A percentile compares a stretch with the other conserved stretches of the same genome.
Conservation (phyloP, 129 eudicot species). For the Centaurea solstitialis region DNA sequence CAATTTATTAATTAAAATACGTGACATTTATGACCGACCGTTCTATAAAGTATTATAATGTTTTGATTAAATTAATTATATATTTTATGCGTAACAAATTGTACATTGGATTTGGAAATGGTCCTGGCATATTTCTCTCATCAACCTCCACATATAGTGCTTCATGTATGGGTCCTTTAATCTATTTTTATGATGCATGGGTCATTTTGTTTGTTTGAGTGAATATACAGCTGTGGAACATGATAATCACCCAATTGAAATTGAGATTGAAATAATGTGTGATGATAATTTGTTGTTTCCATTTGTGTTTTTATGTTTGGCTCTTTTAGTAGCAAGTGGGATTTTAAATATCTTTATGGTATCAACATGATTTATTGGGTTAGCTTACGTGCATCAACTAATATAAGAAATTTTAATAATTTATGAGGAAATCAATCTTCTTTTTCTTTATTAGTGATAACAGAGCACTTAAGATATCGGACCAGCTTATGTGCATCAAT, state of each 20-base stretch:
- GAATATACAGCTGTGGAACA: conserved; percentile 21
- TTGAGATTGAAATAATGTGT: conserved; percentile 7
- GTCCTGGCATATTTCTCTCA: conserved; percentile 3
- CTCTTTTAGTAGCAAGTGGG: conserved; percentile 8
- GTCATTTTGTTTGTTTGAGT: conserved; percentile 14
- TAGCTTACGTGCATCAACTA: no score
- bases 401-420: no score
- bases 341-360: neutral
- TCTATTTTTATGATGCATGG: conserved; percentile 10
- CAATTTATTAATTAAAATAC: neutral
- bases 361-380: neutral
- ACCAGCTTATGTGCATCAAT: no score
- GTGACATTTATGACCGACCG: no score
- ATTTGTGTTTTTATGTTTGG: conserved; percentile 5
- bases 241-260: conserved; percentile 3
- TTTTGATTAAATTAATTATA: neutral
- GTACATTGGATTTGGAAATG: neutral
- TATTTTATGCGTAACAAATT: neutral
- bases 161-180: conserved; percentile 22
- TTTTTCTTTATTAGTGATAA: neutral
- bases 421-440: no score
- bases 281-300: conserved; percentile 19
- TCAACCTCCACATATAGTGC: conserved; percentile 30
- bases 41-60: neutral
- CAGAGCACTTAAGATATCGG: no score